Evolutionary conservation across 495 filamentous ascomycete genomes (phyloP).

Genomic region (Penicillium egyptiacum): DNA sequence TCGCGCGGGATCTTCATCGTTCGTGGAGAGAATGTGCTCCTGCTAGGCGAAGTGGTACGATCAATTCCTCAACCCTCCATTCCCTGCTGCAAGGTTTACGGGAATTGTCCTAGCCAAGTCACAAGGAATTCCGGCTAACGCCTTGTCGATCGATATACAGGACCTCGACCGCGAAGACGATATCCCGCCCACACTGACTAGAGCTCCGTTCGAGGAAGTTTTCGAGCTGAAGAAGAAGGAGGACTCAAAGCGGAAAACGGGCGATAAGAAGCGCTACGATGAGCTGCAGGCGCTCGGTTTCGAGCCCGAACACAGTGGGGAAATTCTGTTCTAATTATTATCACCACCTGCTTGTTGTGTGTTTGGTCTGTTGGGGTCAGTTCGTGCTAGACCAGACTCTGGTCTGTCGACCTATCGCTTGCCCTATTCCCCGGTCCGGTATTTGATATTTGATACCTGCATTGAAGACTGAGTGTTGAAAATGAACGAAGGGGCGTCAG

Average conservation of each 20-base stretch:
- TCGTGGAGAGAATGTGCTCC: slow-evolving; percentile 86
- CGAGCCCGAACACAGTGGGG: slow-evolving; percentile 80
- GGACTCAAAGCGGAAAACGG: slow-evolving; percentile 62
- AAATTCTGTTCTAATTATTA: slow-evolving; percentile 60
- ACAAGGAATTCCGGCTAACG: neutral
- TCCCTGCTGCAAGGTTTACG: neutral
- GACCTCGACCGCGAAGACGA: slow-evolving; percentile 95
- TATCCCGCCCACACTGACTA: slow-evolving; percentile 65
- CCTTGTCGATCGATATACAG: slow-evolving; percentile 34
- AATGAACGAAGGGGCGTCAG: neutral
- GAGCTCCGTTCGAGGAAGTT: slow-evolving; percentile 67
- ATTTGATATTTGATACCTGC: neutral
- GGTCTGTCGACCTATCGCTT: neutral
- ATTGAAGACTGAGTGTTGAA: neutral
- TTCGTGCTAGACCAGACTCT: neutral
- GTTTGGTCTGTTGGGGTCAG: neutral
- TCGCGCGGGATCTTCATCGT: slow-evolving; percentile 82
- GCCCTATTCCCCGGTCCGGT: neutral
- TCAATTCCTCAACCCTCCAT: neutral
- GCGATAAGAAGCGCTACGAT: slow-evolving; percentile 66
- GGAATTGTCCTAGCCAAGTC: neutral
- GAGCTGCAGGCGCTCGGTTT: slow-evolving; percentile 77
- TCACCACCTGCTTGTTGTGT: slow-evolving; percentile 6
- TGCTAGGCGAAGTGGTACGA: slow-evolving; percentile 84
- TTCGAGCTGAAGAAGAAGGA: slow-evolving; percentile 69